Percentiles rank a stretch among this genome's conserved stretches.
phyloP scores from a whole-genome alignment of 2,329 filamentous ascomycete genomes.

The Ophiostoma novo-ulmi region DNA sequence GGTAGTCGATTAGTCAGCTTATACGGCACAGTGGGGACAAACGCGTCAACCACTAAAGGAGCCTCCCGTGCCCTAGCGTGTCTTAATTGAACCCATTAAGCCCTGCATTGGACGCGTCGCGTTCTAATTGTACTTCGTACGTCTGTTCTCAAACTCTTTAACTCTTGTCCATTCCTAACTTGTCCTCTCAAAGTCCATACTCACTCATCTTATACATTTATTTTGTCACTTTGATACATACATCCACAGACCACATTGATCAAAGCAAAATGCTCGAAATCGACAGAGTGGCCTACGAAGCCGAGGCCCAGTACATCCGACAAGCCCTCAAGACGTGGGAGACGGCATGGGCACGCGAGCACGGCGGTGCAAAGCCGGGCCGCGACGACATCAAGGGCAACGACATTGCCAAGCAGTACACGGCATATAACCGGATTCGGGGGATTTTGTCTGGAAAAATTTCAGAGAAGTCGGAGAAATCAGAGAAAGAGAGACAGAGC shows the following conservation, averaged over 20 bases:
- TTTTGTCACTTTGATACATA: background rate
- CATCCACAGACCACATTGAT: background rate
- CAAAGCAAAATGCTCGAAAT: constrained; percentile 42
- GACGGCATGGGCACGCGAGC: constrained; percentile 55
- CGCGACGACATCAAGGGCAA: constrained; percentile 73
- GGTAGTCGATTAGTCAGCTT: background rate
- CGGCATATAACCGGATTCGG: constrained; percentile 64
- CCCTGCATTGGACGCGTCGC: background rate
- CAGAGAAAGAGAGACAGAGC: constrained; percentile 32
- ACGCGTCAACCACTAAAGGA: background rate
- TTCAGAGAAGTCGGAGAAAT: background rate
- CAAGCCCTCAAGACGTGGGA: constrained; percentile 71
- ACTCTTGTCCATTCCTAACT: background rate
- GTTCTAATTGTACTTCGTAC: background rate
- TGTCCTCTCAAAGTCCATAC: too few species aligned
- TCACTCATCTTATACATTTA: background rate
- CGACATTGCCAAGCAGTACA: constrained; percentile 69
- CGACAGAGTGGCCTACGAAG: constrained; percentile 44
- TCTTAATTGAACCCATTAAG: background rate
- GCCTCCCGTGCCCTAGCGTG: constrained; percentile 7
- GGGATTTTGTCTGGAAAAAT: constrained; percentile 54
- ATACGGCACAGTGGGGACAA: background rate
- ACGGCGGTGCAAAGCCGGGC: constrained; percentile 63
- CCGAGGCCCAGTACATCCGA: constrained; percentile 53
- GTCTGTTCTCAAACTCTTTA: background rate